Percentiles rank a stretch among this genome's conserved stretches.
Evolutionary conservation across 192 early-diverging fungal species (phyloP).

Genomic region (Mortierella alpina): DNA sequence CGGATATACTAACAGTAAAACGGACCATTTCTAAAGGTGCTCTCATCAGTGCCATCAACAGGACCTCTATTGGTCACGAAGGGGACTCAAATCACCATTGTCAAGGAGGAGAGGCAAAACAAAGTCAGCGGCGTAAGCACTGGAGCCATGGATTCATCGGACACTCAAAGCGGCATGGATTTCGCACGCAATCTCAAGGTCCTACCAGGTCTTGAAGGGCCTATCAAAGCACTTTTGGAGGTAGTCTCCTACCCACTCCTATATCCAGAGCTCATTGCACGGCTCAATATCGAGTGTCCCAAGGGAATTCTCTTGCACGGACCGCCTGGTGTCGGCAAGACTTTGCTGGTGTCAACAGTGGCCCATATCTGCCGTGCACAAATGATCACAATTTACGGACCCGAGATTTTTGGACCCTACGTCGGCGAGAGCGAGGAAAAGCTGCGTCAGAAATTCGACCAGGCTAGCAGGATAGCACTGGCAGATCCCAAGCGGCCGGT

Average conservation of each 20-base stretch:
- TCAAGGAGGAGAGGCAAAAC: slow-evolving; percentile 1
- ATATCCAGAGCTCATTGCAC: slow-evolving; percentile 68
- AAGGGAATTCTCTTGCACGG: slow-evolving; percentile 91
- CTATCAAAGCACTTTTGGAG: slow-evolving; percentile 79
- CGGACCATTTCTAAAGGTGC: slow-evolving; percentile 5
- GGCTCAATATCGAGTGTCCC: slow-evolving; percentile 82
- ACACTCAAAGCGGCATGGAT: neutral
- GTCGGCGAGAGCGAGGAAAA: slow-evolving; percentile 90
- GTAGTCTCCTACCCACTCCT: slow-evolving; percentile 81
- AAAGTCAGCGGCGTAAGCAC: neutral
- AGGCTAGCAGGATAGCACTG: slow-evolving; percentile 64
- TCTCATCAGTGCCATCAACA: neutral
- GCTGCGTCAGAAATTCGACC: slow-evolving; percentile 75
- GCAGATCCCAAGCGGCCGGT: slow-evolving; percentile 55
- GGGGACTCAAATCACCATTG: slow-evolving; percentile 30
- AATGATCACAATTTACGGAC: slow-evolving; percentile 83
- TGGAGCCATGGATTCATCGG: neutral
- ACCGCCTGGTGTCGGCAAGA: slow-evolving; percentile 96
- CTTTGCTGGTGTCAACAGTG: slow-evolving; percentile 79
- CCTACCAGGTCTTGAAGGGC: slow-evolving; percentile 77
- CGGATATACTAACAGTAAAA: too few relatives aligned
- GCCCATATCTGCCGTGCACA: slow-evolving; percentile 72
- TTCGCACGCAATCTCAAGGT: slow-evolving; percentile 13
- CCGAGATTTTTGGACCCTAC: slow-evolving; percentile 85
- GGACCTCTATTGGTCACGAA: slow-evolving; percentile 19